These are phyloP conservation scores for Chlamydomonas urium DNA, from an alignment of 139 green algal species.

Conservation along the genomic window DNA sequence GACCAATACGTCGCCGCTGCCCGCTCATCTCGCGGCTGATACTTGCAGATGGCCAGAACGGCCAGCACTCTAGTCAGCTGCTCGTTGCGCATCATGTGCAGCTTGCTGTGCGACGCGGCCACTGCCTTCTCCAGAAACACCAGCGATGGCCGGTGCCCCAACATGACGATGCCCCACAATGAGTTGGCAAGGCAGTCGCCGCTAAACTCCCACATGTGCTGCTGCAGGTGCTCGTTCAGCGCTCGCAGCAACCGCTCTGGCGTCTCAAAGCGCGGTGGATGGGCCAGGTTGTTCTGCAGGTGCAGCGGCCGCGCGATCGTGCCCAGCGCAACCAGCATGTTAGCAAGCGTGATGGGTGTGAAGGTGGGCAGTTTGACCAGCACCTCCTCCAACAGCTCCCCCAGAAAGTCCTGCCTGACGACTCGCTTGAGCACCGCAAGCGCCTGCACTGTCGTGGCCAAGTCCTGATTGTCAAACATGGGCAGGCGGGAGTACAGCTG, in stretches of 20 bases:
- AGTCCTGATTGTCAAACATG: slow-evolving; percentile 34
- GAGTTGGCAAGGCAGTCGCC: neutral
- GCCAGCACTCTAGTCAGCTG: slow-evolving; percentile 12
- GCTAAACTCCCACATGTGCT: neutral
- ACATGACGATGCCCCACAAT: neutral
- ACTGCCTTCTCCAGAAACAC: slow-evolving; percentile 23
- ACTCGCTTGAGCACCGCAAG: neutral
- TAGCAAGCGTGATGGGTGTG: slow-evolving; percentile 15
- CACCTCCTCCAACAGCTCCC: slow-evolving; percentile 36
- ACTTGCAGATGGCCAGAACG: slow-evolving; percentile 19
- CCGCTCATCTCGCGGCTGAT: neutral
- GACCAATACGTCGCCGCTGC: neutral
- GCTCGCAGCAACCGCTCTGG: neutral
- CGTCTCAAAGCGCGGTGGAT: too few species aligned
- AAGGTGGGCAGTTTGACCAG: slow-evolving; percentile 32
- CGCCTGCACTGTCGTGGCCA: slow-evolving; percentile 29
- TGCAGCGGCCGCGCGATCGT: too few species aligned
- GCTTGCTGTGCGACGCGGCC: slow-evolving; percentile 26
- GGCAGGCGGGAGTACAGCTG: slow-evolving; percentile 33
- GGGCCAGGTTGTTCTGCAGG: too few species aligned
- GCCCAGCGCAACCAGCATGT: slow-evolving; percentile 31
- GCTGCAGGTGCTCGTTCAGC: neutral
- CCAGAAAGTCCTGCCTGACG: slow-evolving; percentile 27
- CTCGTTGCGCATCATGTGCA: slow-evolving; percentile 21
- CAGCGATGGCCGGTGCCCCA: too few species aligned